phyloP scores from a whole-genome alignment of 768 basidiomycete genomes.

The Collybia sp. region DNA sequence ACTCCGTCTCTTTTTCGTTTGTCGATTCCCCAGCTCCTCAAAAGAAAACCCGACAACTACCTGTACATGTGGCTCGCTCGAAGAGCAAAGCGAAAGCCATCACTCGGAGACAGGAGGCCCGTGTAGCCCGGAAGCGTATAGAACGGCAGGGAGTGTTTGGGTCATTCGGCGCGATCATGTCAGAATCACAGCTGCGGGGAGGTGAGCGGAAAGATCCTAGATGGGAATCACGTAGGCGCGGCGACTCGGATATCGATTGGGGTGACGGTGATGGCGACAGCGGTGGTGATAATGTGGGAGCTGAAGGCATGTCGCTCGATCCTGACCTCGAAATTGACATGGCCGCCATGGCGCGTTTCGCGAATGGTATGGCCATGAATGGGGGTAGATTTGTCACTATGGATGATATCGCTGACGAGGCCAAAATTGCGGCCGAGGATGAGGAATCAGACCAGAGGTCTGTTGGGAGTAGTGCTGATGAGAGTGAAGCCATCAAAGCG shows the following conservation, averaged over 20 bases:
- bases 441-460: constrained; percentile 30
- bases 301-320: constrained; percentile 65
- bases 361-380: constrained; percentile 37
- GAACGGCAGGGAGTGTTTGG: constrained; percentile 33
- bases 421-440: constrained; percentile 44
- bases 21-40: constrained; percentile 21
- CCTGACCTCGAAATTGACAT: constrained; percentile 43
- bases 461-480: constrained; percentile 10
- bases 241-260: constrained; percentile 62
- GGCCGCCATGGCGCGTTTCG: constrained; percentile 50
- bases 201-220: constrained; percentile 30
- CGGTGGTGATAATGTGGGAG: constrained; percentile 20
- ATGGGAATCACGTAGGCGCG: constrained; percentile 44
- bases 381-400: constrained; percentile 51
- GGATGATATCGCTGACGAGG: constrained; percentile 61
- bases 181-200: constrained; percentile 44
- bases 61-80: constrained; percentile 20
- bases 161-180: constrained; percentile 48
- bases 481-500: background rate
- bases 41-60: constrained; percentile 19
- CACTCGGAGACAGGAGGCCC: constrained; percentile 15
- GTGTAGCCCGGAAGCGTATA: constrained; percentile 15
- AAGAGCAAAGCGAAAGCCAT: constrained; percentile 18
- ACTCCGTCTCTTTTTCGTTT: constrained; percentile 31
- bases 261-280: constrained; percentile 21